phyloP scores from a whole-genome alignment of 1,284 basidiomycete genomes.

The Ustilago curta region DNA sequence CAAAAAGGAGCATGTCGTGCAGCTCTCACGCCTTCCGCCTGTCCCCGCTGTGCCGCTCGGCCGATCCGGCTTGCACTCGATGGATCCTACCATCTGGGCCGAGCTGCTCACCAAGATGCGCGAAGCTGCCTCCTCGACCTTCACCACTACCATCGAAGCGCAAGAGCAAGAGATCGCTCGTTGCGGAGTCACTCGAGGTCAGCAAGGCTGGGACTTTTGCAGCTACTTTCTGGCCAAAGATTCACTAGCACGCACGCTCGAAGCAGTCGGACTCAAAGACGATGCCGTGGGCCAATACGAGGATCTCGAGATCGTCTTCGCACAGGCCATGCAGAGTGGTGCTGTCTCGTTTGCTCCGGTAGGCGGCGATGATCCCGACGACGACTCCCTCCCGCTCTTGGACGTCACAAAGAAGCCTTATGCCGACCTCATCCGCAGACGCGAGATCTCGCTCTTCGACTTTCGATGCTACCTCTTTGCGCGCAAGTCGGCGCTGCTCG shows the following conservation, averaged over 20 bases:
- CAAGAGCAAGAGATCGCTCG: conserved; percentile 57
- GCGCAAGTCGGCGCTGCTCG: conserved; percentile 83
- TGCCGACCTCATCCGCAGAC: conserved; percentile 86
- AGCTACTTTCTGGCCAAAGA: conserved; percentile 86
- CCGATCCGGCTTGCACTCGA: conserved; percentile 78
- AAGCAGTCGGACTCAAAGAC: conserved; percentile 87
- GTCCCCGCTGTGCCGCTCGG: conserved; percentile 71
- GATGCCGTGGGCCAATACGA: conserved; percentile 90
- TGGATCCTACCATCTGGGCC: conserved; percentile 85
- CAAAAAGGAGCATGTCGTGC: conserved; percentile 76
- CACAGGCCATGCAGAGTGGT: conserved; percentile 53
- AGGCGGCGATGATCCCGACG: conserved; percentile 71
- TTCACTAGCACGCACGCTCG: conserved; percentile 90
- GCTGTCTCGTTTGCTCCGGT: conserved; percentile 48
- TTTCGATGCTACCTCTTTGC: conserved; percentile 91
- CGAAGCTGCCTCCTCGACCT: conserved; percentile 83
- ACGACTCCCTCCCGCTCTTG: conserved; percentile 86
- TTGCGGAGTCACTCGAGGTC: conserved; percentile 24
- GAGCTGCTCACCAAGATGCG: conserved; percentile 90
- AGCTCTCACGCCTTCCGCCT: conserved; percentile 40
- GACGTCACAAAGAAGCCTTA: conserved; percentile 85
- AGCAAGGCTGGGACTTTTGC: conserved; percentile 59
- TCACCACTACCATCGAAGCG: conserved; percentile 78
- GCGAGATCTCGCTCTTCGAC: conserved; percentile 92
- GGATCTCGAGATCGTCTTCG: conserved; percentile 87